Conservation (phyloP, 345 rosid genomes). For the Psidium guajava region DNA sequence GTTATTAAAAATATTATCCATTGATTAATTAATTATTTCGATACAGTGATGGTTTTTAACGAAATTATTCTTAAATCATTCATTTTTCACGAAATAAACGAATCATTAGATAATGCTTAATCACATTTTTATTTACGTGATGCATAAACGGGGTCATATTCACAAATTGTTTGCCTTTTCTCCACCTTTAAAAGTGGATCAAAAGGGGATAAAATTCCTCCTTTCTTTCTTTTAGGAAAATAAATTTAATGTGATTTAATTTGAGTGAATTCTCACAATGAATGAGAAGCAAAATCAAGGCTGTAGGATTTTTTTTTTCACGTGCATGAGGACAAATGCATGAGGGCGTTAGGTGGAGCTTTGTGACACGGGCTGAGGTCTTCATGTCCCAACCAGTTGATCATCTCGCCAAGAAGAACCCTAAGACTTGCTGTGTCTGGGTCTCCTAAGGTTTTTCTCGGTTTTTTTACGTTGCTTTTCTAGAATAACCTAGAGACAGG, state of each 20-base stretch:
- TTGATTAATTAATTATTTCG: too few species aligned
- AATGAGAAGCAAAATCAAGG: neutral
- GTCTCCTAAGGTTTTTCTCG: too few species aligned
- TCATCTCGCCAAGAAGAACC: too few species aligned
- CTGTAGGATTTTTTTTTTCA: fast-evolving
- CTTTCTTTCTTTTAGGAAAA: neutral
- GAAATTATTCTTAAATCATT: too few species aligned
- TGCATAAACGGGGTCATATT: neutral
- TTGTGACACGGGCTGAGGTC: too few species aligned
- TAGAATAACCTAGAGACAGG: too few species aligned
- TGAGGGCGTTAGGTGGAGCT: neutral
- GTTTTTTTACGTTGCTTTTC: too few species aligned
- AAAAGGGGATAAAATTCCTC: neutral
- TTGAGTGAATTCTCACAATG: neutral
- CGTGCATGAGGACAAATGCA: neutral
- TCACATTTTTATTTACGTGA: neutral
- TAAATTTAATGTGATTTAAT: neutral
- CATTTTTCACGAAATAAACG: too few species aligned
- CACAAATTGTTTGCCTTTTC: neutral
- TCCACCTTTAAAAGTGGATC: neutral
- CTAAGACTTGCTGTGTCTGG: too few species aligned
- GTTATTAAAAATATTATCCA: too few species aligned
- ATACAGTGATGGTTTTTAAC: too few species aligned
- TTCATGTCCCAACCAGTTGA: too few species aligned
- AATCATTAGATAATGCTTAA: neutral